phyloP scores from a whole-genome alignment of 495 filamentous ascomycete species.

The Talaromyces wortmannii region DNA sequence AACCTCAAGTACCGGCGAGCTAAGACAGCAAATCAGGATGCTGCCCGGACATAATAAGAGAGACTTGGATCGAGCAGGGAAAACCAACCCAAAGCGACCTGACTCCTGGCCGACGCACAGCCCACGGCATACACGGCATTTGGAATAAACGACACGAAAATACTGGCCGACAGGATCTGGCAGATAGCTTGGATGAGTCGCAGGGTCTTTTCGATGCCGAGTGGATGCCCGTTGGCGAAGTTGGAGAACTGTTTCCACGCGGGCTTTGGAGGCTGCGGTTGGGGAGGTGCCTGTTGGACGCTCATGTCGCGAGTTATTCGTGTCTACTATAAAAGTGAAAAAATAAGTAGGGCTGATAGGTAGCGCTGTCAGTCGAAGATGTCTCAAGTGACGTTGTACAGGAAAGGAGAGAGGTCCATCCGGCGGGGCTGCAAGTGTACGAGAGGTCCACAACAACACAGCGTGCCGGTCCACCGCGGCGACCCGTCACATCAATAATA shows the following conservation, averaged over 20 bases:
- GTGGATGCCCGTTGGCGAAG: constrained; percentile 23
- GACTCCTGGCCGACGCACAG: constrained; percentile 1
- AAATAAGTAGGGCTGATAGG: too few species aligned
- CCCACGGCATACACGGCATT: constrained; percentile 1
- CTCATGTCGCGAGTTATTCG: too few species aligned
- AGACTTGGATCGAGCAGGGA: too few species aligned
- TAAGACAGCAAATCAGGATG: background rate
- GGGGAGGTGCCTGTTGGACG: background rate
- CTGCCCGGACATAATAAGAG: background rate
- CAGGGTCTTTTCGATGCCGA: constrained; percentile 55
- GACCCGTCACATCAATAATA: too few species aligned
- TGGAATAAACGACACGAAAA: background rate
- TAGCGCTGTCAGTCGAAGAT: too few species aligned
- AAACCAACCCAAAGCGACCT: constrained; percentile 3
- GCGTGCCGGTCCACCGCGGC: too few species aligned
- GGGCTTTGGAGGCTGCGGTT: background rate
- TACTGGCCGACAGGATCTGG: constrained; percentile 25
- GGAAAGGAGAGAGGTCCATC: too few species aligned
- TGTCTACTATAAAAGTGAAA: too few species aligned
- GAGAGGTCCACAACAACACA: too few species aligned
- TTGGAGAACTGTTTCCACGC: constrained; percentile 19
- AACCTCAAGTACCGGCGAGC: constrained; percentile 54
- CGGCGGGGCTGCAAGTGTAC: too few species aligned
- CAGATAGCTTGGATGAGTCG: constrained; percentile 51
- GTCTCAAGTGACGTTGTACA: too few species aligned